Evolutionary conservation across 2,329 filamentous ascomycete genomes (phyloP).

Genomic region (Ophiostoma angusticollis): DNA sequence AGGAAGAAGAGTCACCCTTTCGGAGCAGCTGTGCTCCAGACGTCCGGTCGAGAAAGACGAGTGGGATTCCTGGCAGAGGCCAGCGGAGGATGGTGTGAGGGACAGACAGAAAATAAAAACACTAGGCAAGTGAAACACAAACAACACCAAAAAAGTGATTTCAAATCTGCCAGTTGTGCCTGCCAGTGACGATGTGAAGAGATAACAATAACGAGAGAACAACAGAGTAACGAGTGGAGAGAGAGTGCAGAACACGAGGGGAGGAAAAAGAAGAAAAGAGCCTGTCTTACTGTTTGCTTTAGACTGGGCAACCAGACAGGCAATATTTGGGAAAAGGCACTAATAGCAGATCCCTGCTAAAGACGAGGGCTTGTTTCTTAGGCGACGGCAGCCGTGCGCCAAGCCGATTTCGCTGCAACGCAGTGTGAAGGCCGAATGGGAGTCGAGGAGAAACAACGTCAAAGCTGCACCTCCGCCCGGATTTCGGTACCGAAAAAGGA

Average conservation of each 20-base stretch:
- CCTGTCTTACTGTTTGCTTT: conserved; percentile 6
- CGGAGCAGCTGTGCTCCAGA: conserved; percentile 2
- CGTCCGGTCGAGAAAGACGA: too few relatives aligned
- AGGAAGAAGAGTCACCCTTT: conserved; percentile 7
- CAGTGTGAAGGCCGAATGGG: conserved; percentile 1
- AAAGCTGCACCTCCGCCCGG: too few relatives aligned
- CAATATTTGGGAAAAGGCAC: conserved; percentile 3
- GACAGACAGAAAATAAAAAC: not conserved
- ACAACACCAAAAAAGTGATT: too few relatives aligned
- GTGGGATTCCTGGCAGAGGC: too few relatives aligned
- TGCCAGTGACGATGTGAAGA: too few relatives aligned
- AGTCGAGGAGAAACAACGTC: too few relatives aligned
- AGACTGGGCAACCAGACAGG: conserved; percentile 1
- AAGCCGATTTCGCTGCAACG: conserved; percentile 8
- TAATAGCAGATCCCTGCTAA: not conserved
- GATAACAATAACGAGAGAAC: not conserved
- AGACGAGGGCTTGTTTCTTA: conserved; percentile 6
- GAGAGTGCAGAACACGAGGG: not conserved
- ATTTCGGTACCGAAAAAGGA: too few relatives aligned
- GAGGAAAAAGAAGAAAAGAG: not conserved
- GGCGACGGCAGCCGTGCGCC: conserved; percentile 5
- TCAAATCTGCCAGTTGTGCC: too few relatives aligned
- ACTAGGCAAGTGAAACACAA: not conserved
- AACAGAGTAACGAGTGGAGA: not conserved
- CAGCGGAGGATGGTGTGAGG: too few relatives aligned